Conservation (phyloP, 2,329 filamentous ascomycete genomes). For the Chrysoporthe cubensis region DNA sequence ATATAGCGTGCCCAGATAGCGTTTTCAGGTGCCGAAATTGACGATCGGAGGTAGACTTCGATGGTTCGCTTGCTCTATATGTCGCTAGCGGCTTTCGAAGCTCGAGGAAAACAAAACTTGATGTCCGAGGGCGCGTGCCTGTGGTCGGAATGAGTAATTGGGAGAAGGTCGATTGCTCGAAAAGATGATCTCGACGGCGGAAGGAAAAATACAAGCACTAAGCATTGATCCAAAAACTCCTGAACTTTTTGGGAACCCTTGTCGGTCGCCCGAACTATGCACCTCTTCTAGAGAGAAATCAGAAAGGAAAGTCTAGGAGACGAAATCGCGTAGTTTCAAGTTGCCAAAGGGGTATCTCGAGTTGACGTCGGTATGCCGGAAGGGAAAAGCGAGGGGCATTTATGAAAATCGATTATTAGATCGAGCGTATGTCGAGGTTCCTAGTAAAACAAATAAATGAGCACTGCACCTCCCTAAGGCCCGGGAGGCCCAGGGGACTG, state of each 20-base stretch:
- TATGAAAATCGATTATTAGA: not conserved
- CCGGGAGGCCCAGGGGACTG: not conserved
- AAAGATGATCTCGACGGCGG: slow-evolving; percentile 8
- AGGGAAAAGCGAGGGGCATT: not conserved
- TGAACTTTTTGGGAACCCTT: slow-evolving; percentile 22
- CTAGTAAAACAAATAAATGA: no score
- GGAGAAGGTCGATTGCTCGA: slow-evolving; percentile 17
- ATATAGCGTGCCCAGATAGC: not conserved
- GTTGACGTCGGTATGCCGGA: slow-evolving; percentile 8
- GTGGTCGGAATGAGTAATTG: not conserved
- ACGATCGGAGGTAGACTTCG: not conserved
- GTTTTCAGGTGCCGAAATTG: not conserved
- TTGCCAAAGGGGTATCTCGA: slow-evolving; percentile 28
- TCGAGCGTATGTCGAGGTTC: not conserved
- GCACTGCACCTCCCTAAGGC: not conserved
- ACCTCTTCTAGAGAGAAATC: slow-evolving; percentile 26
- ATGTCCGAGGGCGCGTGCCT: not conserved
- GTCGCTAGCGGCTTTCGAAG: no score
- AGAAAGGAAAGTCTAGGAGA: slow-evolving; percentile 19
- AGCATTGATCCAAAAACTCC: slow-evolving; percentile 14
- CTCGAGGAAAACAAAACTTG: not conserved
- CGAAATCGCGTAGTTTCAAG: slow-evolving; percentile 22
- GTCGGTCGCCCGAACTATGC: slow-evolving; percentile 29
- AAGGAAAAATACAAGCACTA: not conserved
- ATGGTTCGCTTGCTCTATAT: not conserved